Evolutionary conservation across 2,329 filamentous ascomycete species (phyloP).

Genomic region (Aureobasidium sp.): DNA sequence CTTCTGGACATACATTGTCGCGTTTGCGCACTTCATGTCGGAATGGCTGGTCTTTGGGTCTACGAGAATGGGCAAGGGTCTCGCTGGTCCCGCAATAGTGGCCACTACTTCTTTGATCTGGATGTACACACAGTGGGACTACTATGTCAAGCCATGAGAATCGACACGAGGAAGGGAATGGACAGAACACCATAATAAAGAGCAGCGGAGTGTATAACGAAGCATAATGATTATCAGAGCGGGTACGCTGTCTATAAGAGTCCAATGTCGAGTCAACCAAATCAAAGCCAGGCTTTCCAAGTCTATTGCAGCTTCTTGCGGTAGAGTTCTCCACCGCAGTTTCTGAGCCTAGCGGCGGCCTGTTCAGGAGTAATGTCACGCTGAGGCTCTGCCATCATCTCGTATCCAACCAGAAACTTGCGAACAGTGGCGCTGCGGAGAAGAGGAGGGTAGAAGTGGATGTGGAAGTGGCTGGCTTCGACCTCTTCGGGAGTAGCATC

Average conservation of each 20-base stretch:
- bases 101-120: conserved; percentile 50
- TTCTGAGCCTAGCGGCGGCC: conserved; percentile 69
- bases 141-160: conserved; percentile 51
- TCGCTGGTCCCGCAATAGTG: conserved; percentile 54
- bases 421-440: conserved; percentile 86
- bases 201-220: background rate
- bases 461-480: conserved; percentile 82
- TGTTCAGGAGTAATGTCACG: conserved; percentile 97
- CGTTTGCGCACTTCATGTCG: conserved; percentile 67
- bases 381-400: conserved; percentile 96
- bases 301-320: conserved; percentile 50
- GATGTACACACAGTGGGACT: conserved; percentile 61
- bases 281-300: background rate
- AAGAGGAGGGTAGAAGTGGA: conserved; percentile 96
- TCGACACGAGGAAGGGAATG: background rate
- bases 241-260: conserved; percentile 4
- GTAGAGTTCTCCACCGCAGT: conserved; percentile 76
- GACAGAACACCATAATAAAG: too few species aligned
- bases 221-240: background rate
- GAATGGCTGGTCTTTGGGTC: conserved; percentile 78
- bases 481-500: conserved; percentile 75
- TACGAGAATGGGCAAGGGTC: conserved; percentile 55
- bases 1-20: conserved; percentile 73
- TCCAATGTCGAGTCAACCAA: background rate
- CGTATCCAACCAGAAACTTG: conserved; percentile 95